Base-by-base conservation (phyloP, 768 basidiomycete genomes). In the Tricholomella constricta region DNA sequence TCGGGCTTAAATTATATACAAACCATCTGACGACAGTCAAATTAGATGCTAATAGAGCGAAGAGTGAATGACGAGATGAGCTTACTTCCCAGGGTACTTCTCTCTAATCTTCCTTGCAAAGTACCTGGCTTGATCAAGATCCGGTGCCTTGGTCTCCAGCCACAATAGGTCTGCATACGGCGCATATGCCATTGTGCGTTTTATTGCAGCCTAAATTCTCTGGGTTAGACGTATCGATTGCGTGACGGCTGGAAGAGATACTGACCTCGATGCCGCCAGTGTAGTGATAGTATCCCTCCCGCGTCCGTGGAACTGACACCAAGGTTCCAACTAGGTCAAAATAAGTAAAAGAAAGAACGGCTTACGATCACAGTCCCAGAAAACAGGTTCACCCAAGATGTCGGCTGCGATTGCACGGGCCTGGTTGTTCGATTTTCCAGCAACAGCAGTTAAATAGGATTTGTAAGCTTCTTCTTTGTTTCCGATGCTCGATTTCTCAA, bases 1-100 rank as follows among this genome's bases (percentile, higher is more conserved):
- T 92, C 4, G 94, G 94, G 62, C 91, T 94, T 52, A 97, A 73
- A 66, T 96, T 97, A 66, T 95, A 97, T 19, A 96, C 93, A 59
- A 97, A 83, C 85, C 83, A 86, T 62, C 86, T 91, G 56, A 52
- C 38, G 26, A 49, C 34, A 42, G 19, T 14, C 26, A n/a, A 23
- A 31, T 51, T n/a, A 15, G 26, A 42, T 17, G 35, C 45, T 14
- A 20, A 41, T 6, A 26, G 22, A 37, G 26, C 9, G 19, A 43
- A 48, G 4, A 29, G n/a, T 45, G 17, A 31, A n/a, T 42, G 2
- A 6, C 27, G 10, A 29, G 20, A 42, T 20, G 12, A 15, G 63
- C 78, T 48, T 55, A 86, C 86, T 91, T 92, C 56, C 78, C 83
- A 35, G 93, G 91, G 63, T 82, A 81, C 64, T 78, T 77, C 57